Base-by-base conservation (phyloP, 495 filamentous ascomycete species). In the Cryomyces minteri region DNA sequence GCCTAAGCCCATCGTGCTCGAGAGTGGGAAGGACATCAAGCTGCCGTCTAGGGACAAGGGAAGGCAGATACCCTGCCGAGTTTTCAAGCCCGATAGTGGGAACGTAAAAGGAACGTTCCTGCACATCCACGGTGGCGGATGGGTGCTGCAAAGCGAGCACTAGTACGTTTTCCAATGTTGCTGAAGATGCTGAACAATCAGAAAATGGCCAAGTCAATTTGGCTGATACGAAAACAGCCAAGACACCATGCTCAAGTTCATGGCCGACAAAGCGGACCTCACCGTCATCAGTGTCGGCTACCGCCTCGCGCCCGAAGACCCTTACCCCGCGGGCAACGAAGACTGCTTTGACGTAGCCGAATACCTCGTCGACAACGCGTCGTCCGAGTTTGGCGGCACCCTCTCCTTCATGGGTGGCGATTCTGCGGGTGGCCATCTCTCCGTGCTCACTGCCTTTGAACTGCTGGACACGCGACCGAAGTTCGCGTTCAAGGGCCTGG, bases 241-340 rank as follows among this genome's bases (percentile, higher is more conserved):
- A 40, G 66, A 70, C 57, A 25, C 47, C n/a, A 51, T 59, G 28
- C 51, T 70, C 9, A 50, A 63, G 39, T 57, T 54, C 48, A 50
- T 64, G 43, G 71, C 70, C 44, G 60, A 73, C 47, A 51, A 48
- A 14, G 54, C 50, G 29, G 51, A 65, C 30, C 44, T 70, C 30
- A 60, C 63, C 6, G 65, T 71, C 32, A 49, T 78, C 8, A 70
- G 68, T 5, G 62, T 75, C 14, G 75, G 72, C 11, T 78, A 78
- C 57, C 61, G 75, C 40, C 63, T 70, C n/a, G 73, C 75, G 5
- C 75, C 75, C 0, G 72, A 77, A 44, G 39, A 77, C 50, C 69
- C 71, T 0, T 76, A 62, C 48, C 75, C 75, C 0, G 62, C 61
- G 11, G 64, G 58, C 0, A 50, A 61, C 4, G 58, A 77, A 41